These are phyloP conservation scores for Isoetes taiwanensis DNA, from an alignment of 75 land plant genomes.

Conservation along the genomic window DNA sequence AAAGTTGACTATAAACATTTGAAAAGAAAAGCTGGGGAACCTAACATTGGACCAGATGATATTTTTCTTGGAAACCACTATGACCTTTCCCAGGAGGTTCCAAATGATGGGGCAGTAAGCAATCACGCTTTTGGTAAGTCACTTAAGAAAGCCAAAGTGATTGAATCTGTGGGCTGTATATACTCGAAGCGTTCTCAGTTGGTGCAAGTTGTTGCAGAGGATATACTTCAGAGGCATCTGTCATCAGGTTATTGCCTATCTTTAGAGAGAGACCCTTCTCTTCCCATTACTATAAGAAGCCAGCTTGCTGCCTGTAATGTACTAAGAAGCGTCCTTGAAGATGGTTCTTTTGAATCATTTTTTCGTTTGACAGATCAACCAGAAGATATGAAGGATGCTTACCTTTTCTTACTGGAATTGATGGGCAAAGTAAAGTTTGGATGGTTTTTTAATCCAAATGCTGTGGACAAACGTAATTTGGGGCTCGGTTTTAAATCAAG, in stretches of 20 bases:
- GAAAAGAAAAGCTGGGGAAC: neutral
- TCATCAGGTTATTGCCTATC: conserved; percentile 17
- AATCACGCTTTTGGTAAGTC: neutral
- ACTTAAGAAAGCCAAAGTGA: neutral
- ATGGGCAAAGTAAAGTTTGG: conserved; percentile 12
- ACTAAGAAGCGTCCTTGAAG: conserved; percentile 12
- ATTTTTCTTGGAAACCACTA: neutral
- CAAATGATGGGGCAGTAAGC: neutral
- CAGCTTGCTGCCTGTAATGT: conserved; percentile 20
- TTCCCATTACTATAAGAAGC: conserved; percentile 6
- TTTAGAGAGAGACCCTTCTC: conserved; percentile 12
- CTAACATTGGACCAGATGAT: neutral
- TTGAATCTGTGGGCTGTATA: too few relatives aligned
- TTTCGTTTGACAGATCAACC: conserved; percentile 8
- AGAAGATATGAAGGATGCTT: conserved; percentile 12
- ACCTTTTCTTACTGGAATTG: conserved; percentile 13
- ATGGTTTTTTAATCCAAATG: too few relatives aligned
- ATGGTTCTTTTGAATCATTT: conserved; percentile 15
- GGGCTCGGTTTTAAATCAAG: neutral
- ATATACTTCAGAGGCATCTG: conserved; percentile 12
- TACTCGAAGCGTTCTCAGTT: too few relatives aligned
- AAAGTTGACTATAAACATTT: neutral
- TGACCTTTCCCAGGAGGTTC: too few relatives aligned
- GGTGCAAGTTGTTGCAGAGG: conserved; percentile 11
- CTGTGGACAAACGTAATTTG: neutral